Percentiles rank a stretch among this genome's conserved stretches.
Conservation (phyloP, 768 basidiomycete genomes). For the Coprinopsis sp. region DNA sequence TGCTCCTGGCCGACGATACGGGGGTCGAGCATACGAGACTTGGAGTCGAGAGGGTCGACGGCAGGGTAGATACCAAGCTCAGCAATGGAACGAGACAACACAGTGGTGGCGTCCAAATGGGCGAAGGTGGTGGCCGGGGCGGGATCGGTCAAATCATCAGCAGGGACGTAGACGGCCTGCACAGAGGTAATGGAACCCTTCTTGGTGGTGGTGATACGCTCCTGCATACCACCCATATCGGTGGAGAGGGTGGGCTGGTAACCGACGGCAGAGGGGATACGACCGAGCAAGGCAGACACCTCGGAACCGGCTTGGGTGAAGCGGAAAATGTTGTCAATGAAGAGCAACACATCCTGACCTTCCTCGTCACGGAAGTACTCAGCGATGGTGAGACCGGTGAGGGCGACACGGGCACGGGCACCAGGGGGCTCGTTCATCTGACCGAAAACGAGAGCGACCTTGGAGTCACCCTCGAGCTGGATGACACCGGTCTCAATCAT, state of each 20-base stretch:
- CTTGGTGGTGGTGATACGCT: slow-evolving; percentile 99
- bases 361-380: slow-evolving; percentile 99
- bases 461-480: slow-evolving; percentile 99
- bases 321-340: slow-evolving; percentile 99
- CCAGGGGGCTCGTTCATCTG: slow-evolving; percentile 99
- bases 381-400: slow-evolving; percentile 98
- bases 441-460: slow-evolving; percentile 99
- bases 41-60: slow-evolving; percentile 98
- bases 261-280: slow-evolving; percentile 99
- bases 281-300: slow-evolving; percentile 98
- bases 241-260: slow-evolving; percentile 99
- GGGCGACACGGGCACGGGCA: slow-evolving; percentile 99
- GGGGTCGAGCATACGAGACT: slow-evolving; percentile 99
- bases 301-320: slow-evolving; percentile 99
- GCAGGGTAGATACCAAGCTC: slow-evolving; percentile 99
- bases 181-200: slow-evolving; percentile 99
- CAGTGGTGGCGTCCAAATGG: slow-evolving; percentile 99
- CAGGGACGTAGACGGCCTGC: slow-evolving; percentile 99
- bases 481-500: slow-evolving; percentile 99
- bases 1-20: slow-evolving; percentile 96
- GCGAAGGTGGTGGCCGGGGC: slow-evolving; percentile 99
- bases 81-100: slow-evolving; percentile 98
- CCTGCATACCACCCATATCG: slow-evolving; percentile 99
- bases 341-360: slow-evolving; percentile 99
- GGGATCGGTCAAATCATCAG: slow-evolving; percentile 99